Conservation (phyloP, 2,329 filamentous ascomycete species). For the Aspergillus sp. region DNA sequence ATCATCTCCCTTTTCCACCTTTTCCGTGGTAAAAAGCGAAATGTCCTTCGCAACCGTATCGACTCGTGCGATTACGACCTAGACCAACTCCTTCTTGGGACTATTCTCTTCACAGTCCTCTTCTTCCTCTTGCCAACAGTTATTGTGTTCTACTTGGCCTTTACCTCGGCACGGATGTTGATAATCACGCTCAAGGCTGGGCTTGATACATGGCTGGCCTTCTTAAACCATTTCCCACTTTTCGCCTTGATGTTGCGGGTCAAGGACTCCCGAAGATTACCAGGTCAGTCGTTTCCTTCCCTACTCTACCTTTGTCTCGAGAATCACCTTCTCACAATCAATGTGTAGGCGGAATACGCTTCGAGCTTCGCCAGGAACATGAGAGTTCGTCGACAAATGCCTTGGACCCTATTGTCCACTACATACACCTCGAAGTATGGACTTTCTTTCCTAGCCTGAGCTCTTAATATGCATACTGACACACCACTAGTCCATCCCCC, state of each 20-base stretch:
- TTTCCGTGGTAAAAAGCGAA: conserved; percentile 97
- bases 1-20: conserved; percentile 97
- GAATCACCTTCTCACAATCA: conserved; percentile 15
- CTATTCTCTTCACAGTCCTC: conserved; percentile 91
- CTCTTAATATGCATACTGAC: conserved; percentile 20
- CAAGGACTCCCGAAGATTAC: conserved; percentile 88
- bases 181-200: conserved; percentile 92
- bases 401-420: conserved; percentile 67
- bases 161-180: conserved; percentile 89
- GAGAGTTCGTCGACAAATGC: conserved; percentile 42
- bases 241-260: conserved; percentile 95
- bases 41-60: conserved; percentile 94
- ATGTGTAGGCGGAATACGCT: conserved; percentile 74
- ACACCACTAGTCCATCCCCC: conserved; percentile 72
- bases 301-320: conserved; percentile 19
- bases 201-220: conserved; percentile 89
- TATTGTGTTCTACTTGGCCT: conserved; percentile 94
- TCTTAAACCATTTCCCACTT: conserved; percentile 94
- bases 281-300: conserved; percentile 57
- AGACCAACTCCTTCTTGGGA: conserved; percentile 93
- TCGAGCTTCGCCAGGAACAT: conserved; percentile 80
- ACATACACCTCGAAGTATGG: conserved; percentile 81
- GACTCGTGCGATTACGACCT: conserved; percentile 99
- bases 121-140: conserved; percentile 96
- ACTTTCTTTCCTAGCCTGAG: background rate